A percentile compares a stretch with the other conserved stretches of the same genome.
phyloP scores from a whole-genome alignment of 441 rosid genomes.

The Populus hybrid region DNA sequence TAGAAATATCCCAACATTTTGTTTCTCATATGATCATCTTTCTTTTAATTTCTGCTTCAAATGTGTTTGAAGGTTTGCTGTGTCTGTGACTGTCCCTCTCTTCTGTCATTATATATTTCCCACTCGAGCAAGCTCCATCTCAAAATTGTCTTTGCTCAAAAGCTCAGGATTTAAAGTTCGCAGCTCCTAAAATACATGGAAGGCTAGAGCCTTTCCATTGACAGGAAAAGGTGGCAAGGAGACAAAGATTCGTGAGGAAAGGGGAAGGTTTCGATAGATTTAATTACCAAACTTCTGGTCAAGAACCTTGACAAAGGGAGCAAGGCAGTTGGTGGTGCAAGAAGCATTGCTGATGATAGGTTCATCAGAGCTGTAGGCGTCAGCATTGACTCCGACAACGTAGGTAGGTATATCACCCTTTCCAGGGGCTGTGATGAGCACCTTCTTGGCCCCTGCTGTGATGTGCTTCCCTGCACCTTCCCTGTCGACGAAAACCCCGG shows the following conservation, averaged over 20 bases:
- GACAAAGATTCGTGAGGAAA: background rate
- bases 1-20: background rate
- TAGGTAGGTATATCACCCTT: conserved; percentile 97
- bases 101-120: background rate
- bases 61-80: background rate
- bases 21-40: background rate
- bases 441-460: conserved; percentile 94
- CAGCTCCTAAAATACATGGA: background rate
- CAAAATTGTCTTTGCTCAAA: background rate
- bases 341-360: conserved; percentile 96
- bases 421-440: conserved; percentile 92
- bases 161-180: background rate
- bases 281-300: conserved; percentile 87
- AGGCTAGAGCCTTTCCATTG: background rate
- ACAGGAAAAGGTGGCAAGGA: background rate
- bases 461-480: conserved; percentile 98
- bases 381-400: conserved; percentile 92
- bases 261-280: background rate
- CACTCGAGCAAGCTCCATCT: background rate
- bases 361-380: conserved; percentile 60
- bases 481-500: conserved; percentile 92
- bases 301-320: conserved; percentile 97
- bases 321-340: conserved; percentile 97
- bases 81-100: background rate
- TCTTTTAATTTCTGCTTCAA: background rate